A percentile compares a stretch with the other conserved stretches of the same genome.
Conservation (phyloP, 768 basidiomycete genomes). For the Cyclocybe aegerita region DNA sequence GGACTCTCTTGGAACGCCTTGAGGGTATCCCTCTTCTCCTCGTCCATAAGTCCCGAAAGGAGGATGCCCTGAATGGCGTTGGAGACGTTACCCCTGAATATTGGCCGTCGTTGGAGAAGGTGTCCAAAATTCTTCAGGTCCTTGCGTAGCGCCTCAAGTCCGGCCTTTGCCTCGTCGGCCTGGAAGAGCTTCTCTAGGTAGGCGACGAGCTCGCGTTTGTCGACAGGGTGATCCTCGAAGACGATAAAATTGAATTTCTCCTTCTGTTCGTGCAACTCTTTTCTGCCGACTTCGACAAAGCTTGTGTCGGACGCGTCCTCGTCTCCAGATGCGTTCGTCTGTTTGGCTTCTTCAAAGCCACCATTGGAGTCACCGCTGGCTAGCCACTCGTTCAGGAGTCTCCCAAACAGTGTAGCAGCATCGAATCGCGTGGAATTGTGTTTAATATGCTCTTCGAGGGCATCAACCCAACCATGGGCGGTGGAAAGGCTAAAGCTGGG, state of each 20-base stretch:
- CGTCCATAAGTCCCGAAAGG: conserved; percentile 35
- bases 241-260: conserved; percentile 38
- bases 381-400: conserved; percentile 43
- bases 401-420: conserved; percentile 39
- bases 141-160: conserved; percentile 27
- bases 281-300: conserved; percentile 35
- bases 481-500: conserved; percentile 36
- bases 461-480: conserved; percentile 35
- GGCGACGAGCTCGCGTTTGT: conserved; percentile 26
- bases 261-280: conserved; percentile 42
- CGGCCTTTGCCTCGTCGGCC: conserved; percentile 26
- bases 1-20: conserved; percentile 39
- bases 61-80: conserved; percentile 35
- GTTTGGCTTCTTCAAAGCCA: no score
- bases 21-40: conserved; percentile 38
- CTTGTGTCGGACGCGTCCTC: conserved; percentile 5
- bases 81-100: conserved; percentile 25
- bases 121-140: conserved; percentile 27
- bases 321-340: conserved; percentile 1
- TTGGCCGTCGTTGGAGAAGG: conserved; percentile 20
- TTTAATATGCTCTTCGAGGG: conserved; percentile 36
- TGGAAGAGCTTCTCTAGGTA: conserved; percentile 40
- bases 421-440: conserved; percentile 38
- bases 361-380: conserved; percentile 36
- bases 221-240: conserved; percentile 35